Conservation (phyloP, 139 green algal species). For the Asterochloris sp. region DNA sequence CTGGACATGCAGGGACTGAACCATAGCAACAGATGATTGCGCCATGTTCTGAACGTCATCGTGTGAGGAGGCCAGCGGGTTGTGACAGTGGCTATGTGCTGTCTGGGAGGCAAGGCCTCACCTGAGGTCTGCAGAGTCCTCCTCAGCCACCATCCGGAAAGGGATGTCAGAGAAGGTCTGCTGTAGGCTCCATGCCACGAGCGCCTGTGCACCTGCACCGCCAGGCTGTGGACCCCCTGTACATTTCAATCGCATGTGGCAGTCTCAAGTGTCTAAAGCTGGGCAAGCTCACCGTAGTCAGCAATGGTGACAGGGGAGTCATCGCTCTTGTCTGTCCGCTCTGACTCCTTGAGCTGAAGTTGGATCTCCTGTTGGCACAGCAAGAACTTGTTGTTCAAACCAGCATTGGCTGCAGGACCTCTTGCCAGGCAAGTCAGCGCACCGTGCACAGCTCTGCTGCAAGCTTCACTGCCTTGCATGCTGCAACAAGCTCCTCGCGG, state of each 20-base stretch:
- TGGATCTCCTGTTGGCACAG: slow-evolving; percentile 60
- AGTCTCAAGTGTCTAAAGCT: neutral
- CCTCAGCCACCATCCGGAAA: slow-evolving; percentile 90
- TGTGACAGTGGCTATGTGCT: neutral
- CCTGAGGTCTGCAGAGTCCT: slow-evolving; percentile 73
- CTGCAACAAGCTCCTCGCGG: slow-evolving; percentile 43
- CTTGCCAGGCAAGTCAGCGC: neutral
- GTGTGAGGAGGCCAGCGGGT: too few species aligned
- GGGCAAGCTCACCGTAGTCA: slow-evolving; percentile 71
- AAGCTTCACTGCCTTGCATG: slow-evolving; percentile 58
- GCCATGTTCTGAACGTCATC: too few species aligned
- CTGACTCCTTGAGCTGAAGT: slow-evolving; percentile 45
- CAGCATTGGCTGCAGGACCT: neutral
- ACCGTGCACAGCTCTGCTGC: slow-evolving; percentile 63
- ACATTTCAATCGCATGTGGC: neutral
- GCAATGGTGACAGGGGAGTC: slow-evolving; percentile 91
- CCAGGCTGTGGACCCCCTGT: neutral
- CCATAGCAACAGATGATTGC: too few species aligned
- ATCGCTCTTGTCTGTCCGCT: slow-evolving; percentile 81
- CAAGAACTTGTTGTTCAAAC: neutral
- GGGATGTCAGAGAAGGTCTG: slow-evolving; percentile 31
- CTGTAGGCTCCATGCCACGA: slow-evolving; percentile 85
- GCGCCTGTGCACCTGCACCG: slow-evolving; percentile 77
- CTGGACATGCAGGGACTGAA: too few species aligned
- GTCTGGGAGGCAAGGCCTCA: neutral